These are phyloP conservation scores for Didymella exigua DNA, from an alignment of 2,329 filamentous ascomycete species.

Conservation along the genomic window DNA sequence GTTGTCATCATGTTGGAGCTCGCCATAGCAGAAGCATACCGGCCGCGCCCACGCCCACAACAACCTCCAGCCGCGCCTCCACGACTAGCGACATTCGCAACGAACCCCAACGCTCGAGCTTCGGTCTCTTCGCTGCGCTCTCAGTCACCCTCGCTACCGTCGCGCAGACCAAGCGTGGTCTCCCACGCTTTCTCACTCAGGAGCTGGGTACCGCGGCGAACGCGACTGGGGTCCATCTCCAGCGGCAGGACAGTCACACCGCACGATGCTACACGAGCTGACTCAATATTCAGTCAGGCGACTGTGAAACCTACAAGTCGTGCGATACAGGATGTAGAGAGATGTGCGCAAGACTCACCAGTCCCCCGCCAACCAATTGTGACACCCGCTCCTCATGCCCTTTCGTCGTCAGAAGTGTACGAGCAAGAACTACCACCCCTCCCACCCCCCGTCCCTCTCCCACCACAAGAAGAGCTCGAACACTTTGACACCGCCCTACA, in stretches of 20 bases:
- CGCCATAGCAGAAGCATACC: conserved; percentile 12
- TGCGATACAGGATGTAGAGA: too few species aligned
- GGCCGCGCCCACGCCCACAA: neutral
- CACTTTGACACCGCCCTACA: conserved; percentile 14
- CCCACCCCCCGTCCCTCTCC: neutral
- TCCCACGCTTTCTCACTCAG: neutral
- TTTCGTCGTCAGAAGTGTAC: neutral
- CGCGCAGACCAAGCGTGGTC: neutral
- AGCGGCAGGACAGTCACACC: neutral
- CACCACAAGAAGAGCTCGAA: conserved; percentile 7
- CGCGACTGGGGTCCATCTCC: neutral
- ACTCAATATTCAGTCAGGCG: neutral
- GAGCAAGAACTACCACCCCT: neutral
- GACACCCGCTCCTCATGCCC: neutral
- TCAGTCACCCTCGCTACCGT: neutral
- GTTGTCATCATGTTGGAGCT: conserved; percentile 6
- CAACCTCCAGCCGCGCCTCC: neutral
- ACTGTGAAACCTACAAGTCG: neutral
- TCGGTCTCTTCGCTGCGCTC: neutral
- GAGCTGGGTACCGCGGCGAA: neutral
- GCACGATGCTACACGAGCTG: neutral
- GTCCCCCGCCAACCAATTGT: neutral
- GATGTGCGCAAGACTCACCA: neutral
- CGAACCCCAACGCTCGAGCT: neutral
- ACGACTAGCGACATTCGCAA: neutral